Percentiles rank a stretch among this genome's conserved stretches.
phyloP scores from a whole-genome alignment of 768 basidiomycete genomes.

The Daedalea quercina region DNA sequence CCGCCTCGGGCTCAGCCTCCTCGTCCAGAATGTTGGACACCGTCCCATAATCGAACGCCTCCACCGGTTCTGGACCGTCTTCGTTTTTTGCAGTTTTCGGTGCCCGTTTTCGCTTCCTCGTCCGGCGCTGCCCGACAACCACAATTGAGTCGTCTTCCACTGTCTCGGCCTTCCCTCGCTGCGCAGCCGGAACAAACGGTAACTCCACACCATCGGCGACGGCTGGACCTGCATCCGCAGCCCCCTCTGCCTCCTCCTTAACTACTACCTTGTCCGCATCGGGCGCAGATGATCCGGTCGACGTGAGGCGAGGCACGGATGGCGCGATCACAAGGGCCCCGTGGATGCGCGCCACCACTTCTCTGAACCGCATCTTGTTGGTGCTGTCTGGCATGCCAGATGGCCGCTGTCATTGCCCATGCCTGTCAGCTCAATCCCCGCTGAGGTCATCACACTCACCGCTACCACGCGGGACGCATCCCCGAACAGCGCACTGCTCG shows the following conservation, averaged over 20 bases:
- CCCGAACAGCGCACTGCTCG: constrained; percentile 40
- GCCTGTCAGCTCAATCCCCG: neutral
- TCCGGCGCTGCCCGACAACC: constrained; percentile 57
- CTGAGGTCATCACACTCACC: neutral
- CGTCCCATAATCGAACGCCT: constrained; percentile 32
- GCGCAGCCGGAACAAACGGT: constrained; percentile 66
- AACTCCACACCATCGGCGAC: constrained; percentile 54
- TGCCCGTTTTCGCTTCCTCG: constrained; percentile 60
- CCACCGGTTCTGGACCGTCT: constrained; percentile 6
- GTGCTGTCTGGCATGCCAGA: neutral
- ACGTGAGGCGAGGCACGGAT: constrained; percentile 25
- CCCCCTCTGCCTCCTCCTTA: neutral
- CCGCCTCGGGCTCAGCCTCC: constrained; percentile 21
- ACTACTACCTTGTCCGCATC: neutral
- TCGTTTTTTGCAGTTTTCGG: constrained; percentile 23
- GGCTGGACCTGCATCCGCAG: constrained; percentile 8
- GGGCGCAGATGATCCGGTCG: constrained; percentile 24
- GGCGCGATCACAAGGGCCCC: constrained; percentile 57
- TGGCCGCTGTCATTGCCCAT: neutral
- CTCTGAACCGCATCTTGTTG: constrained; percentile 36
- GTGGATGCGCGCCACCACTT: constrained; percentile 62
- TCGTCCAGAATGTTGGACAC: constrained; percentile 39
- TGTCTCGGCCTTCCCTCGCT: constrained; percentile 34
- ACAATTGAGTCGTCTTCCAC: constrained; percentile 59
- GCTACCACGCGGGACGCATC: neutral